Base-by-base conservation (phyloP, 345 rosid genomes). In the Punica granatum region DNA sequence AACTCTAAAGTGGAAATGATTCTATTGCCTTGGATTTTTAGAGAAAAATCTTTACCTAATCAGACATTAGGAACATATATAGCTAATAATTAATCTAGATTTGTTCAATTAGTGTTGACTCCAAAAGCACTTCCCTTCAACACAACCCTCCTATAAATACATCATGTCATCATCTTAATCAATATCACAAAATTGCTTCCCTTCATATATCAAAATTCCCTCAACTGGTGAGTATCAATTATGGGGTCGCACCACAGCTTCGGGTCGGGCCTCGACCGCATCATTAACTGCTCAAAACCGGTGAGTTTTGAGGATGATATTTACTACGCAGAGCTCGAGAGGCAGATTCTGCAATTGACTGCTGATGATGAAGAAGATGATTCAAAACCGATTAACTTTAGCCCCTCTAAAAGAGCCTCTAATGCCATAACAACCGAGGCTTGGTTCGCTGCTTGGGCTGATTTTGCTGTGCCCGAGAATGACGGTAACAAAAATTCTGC, bases 341-440 rank as follows among this genome's bases (percentile, higher is more conserved):
- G 44, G 70, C 81, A 78, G 71, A 48, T 78, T 30, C 64, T 78
- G 60, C 46, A 64, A 6, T n/a, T 78, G 66, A 78, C 69, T 7
- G 76, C 76, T 0, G 70, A 74, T 59, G 78, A 74, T 1, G 66
- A 69, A 1, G 73, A 66, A 30, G 66, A n/a, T 53, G 33, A 23
- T n/a, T 23, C 18, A 13, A 48, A 37, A 39, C 14, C 18, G 36
- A 0, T 8, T 30, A 30, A 56, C 61, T 10, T 26, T 10, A 7
- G 9, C 10, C 60, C 60, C 15, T 26, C 60, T 25, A 26, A 33
- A 56, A 56, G 61, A 56, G 61, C 61, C 32, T 56, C 61, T 13
- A 3, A 13, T 13, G 30, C 30, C 30, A 6, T 13, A 23, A 25
- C 13, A 51, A 1, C 58, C 53, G 59, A 53, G 7, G 59, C 14